These are phyloP conservation scores for Pythium insidiosum DNA, from an alignment of 352 stramenopile genomes.

Conservation along the genomic window DNA sequence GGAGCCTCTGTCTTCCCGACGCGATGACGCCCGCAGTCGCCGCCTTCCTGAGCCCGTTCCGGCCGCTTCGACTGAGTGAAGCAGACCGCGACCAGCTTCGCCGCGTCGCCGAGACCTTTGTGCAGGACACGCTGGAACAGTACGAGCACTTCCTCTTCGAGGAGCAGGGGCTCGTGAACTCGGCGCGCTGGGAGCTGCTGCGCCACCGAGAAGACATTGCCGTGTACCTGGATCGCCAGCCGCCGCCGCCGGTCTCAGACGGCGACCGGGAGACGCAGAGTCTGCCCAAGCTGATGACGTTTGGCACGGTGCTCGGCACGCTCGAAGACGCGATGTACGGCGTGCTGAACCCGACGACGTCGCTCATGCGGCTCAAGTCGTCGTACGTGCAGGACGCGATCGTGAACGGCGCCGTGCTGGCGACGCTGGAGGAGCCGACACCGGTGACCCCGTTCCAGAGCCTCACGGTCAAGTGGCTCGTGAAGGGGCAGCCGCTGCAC, in stretches of 20 bases:
- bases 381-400: conserved; percentile 39
- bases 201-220: conserved; percentile 38
- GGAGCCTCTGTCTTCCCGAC: no score
- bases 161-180: conserved; percentile 29
- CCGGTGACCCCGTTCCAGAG: conserved; percentile 35
- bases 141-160: conserved; percentile 43
- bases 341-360: conserved; percentile 22
- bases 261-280: no score
- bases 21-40: no score
- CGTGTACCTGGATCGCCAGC: conserved; percentile 31
- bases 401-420: conserved; percentile 35
- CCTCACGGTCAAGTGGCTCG: conserved; percentile 54
- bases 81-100: conserved; percentile 34
- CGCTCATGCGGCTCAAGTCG: conserved; percentile 38
- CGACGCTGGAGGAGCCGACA: conserved; percentile 32
- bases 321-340: conserved; percentile 60
- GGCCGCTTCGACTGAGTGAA: conserved; percentile 22
- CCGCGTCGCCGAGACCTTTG: conserved; percentile 28
- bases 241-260: conserved; percentile 2
- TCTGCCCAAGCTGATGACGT: conserved; percentile 7
- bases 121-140: conserved; percentile 35
- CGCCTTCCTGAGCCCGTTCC: conserved; percentile 50
- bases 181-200: conserved; percentile 36
- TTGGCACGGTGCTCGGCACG: conserved; percentile 36
- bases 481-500: conserved; percentile 31